Percentiles rank a stretch among this genome's conserved stretches.
Evolutionary conservation across 768 basidiomycete genomes (phyloP).

Genomic region (Hortiboletus flavorubellus): DNA sequence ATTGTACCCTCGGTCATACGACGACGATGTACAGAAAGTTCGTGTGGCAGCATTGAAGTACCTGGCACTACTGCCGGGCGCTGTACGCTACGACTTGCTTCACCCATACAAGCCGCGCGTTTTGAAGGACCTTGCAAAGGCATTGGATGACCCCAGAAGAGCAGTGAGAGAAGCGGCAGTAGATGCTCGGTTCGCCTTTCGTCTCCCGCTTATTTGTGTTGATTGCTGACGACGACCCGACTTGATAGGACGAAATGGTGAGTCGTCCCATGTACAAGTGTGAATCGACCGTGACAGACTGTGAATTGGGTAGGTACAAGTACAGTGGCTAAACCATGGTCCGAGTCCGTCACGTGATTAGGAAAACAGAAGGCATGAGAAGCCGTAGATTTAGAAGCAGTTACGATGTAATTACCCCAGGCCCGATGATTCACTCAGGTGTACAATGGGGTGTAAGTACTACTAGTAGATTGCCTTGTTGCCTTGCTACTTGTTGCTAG

Average conservation of each 20-base stretch:
- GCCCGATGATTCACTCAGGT: background rate
- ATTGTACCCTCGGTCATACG: background rate
- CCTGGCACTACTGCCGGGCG: slow-evolving; percentile 66
- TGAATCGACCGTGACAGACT: background rate
- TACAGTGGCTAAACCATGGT: slow-evolving; percentile 19
- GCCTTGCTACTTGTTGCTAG: no score
- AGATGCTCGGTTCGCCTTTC: slow-evolving; percentile 53
- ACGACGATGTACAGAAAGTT: slow-evolving; percentile 51
- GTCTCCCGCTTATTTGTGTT: background rate
- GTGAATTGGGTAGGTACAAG: slow-evolving; percentile 22
- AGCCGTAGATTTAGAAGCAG: background rate
- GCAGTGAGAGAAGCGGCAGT: slow-evolving; percentile 86
- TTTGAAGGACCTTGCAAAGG: slow-evolving; percentile 67
- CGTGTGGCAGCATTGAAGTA: slow-evolving; percentile 73
- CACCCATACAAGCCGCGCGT: slow-evolving; percentile 76
- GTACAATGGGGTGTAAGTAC: no score
- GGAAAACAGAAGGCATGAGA: background rate
- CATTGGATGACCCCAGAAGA: slow-evolving; percentile 87
- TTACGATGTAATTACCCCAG: background rate
- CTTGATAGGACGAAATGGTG: slow-evolving; percentile 29
- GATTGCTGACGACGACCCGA: slow-evolving; percentile 2
- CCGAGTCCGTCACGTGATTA: background rate
- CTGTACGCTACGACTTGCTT: slow-evolving; percentile 78
- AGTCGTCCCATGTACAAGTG: background rate
- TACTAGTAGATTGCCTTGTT: no score